These are phyloP conservation scores for Calycina marina DNA, from an alignment of 2,329 filamentous ascomycete genomes.

Conservation along the genomic window DNA sequence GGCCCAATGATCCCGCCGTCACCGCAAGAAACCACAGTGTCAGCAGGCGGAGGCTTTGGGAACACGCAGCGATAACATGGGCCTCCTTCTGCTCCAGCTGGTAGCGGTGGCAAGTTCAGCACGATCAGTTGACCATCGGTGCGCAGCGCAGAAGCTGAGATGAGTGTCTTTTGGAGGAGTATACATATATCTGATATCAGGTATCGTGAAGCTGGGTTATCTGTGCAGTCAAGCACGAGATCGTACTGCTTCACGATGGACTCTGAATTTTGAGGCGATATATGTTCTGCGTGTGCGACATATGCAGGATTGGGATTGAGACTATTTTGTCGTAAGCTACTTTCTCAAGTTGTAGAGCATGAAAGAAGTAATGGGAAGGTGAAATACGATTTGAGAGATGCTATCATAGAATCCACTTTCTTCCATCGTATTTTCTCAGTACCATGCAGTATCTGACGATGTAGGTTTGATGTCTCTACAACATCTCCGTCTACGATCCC, in stretches of 20 bases:
- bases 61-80: slow-evolving; percentile 95
- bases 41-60: slow-evolving; percentile 70
- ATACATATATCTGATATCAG: slow-evolving; percentile 85
- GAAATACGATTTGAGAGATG: slow-evolving; percentile 39
- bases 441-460: slow-evolving; percentile 77
- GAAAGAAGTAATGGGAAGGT: neutral
- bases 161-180: slow-evolving; percentile 60
- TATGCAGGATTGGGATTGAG: slow-evolving; percentile 62
- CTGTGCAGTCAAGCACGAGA: slow-evolving; percentile 84
- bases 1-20: slow-evolving; percentile 89
- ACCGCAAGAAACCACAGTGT: slow-evolving; percentile 71
- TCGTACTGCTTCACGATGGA: slow-evolving; percentile 59
- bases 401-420: slow-evolving; percentile 68
- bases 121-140: slow-evolving; percentile 84
- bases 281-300: slow-evolving; percentile 43
- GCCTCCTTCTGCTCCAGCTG: slow-evolving; percentile 44
- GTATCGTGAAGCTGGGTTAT: slow-evolving; percentile 83
- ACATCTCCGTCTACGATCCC: slow-evolving; percentile 78
- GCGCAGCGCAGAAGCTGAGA: slow-evolving; percentile 80
- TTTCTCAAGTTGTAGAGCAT: neutral
- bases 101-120: slow-evolving; percentile 62
- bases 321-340: slow-evolving; percentile 30
- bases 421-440: slow-evolving; percentile 54
- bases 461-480: slow-evolving; percentile 82
- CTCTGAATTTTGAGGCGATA: slow-evolving; percentile 54